A percentile compares a stretch with the other conserved stretches of the same genome.
Evolutionary conservation across 495 filamentous ascomycete genomes (phyloP).

Genomic region (Talaromyces borbonicus): DNA sequence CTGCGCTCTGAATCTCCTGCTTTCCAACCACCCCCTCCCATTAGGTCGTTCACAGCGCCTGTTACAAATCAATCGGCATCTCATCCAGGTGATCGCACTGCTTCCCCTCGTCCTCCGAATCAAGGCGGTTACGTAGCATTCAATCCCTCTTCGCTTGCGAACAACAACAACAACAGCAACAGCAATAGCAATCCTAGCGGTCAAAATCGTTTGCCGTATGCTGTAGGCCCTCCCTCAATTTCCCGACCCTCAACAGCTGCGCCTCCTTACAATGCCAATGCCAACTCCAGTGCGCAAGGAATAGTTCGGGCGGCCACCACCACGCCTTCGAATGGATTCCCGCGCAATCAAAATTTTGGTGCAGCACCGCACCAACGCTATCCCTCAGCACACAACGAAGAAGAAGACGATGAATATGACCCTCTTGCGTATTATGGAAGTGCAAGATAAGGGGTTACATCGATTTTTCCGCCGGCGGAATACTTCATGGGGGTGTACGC

Average conservation of each 20-base stretch:
- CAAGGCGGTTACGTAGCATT: conserved; percentile 22
- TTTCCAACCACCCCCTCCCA: conserved; percentile 12
- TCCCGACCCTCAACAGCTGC: conserved; percentile 1
- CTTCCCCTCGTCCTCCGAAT: conserved; percentile 7
- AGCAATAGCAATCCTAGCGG: conserved; percentile 5
- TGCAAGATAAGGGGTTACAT: too few species aligned
- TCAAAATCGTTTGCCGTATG: neutral
- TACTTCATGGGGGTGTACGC: too few species aligned
- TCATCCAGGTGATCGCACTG: conserved; percentile 1
- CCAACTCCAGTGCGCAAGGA: neutral
- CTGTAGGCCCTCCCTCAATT: neutral
- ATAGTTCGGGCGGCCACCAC: conserved; percentile 4
- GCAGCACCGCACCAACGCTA: neutral
- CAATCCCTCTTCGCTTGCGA: conserved; percentile 10
- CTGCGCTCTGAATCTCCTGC: neutral
- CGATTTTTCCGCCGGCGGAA: too few species aligned
- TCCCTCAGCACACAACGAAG: neutral
- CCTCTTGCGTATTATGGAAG: conserved; percentile 7
- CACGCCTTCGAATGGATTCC: conserved; percentile 4
- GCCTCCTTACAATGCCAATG: neutral
- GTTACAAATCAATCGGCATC: neutral
- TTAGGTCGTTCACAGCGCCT: conserved; percentile 13
- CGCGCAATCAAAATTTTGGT: neutral
- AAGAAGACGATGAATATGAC: conserved; percentile 7
- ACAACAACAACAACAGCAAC: neutral